Conservation (phyloP, 495 filamentous ascomycete species). For the Xanthoparmelia taractica region DNA sequence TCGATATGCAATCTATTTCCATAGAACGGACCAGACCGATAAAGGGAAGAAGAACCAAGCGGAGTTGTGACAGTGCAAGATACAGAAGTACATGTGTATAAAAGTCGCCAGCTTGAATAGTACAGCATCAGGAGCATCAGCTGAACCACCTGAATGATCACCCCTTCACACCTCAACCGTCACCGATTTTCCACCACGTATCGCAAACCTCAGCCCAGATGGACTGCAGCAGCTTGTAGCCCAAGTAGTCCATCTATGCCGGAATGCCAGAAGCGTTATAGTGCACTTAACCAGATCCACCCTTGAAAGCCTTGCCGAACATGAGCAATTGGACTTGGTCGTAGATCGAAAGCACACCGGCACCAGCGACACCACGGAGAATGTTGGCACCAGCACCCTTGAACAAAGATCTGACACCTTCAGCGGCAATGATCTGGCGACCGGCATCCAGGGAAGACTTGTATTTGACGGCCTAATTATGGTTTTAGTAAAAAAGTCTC, state of each 20-base stretch:
- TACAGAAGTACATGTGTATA: constrained; percentile 29
- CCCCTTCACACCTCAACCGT: constrained; percentile 20
- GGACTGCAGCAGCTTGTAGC: constrained; percentile 21
- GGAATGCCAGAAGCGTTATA: constrained; percentile 19
- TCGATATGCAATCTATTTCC: constrained; percentile 21
- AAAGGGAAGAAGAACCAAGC: constrained; percentile 23
- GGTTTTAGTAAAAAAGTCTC: neutral
- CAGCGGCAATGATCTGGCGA: constrained; percentile 90
- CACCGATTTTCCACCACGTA: constrained; percentile 10
- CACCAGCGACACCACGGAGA: constrained; percentile 99
- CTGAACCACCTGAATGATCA: constrained; percentile 23
- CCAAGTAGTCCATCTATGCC: constrained; percentile 15
- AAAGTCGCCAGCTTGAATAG: constrained; percentile 26
- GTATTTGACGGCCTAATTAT: constrained; percentile 92
- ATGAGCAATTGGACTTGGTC: constrained; percentile 97
- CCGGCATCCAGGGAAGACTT: constrained; percentile 86
- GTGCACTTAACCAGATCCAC: constrained; percentile 65
- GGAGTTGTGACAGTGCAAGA: constrained; percentile 24
- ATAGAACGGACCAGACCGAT: constrained; percentile 9
- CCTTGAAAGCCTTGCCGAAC: constrained; percentile 99
- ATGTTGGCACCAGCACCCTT: constrained; percentile 99
- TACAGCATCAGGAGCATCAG: constrained; percentile 29
- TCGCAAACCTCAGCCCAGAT: constrained; percentile 3
- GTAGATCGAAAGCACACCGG: constrained; percentile 99
- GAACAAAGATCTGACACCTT: constrained; percentile 97